Base-by-base conservation (phyloP, 305 asterid genomes). In the Fraxinus greggii region DNA sequence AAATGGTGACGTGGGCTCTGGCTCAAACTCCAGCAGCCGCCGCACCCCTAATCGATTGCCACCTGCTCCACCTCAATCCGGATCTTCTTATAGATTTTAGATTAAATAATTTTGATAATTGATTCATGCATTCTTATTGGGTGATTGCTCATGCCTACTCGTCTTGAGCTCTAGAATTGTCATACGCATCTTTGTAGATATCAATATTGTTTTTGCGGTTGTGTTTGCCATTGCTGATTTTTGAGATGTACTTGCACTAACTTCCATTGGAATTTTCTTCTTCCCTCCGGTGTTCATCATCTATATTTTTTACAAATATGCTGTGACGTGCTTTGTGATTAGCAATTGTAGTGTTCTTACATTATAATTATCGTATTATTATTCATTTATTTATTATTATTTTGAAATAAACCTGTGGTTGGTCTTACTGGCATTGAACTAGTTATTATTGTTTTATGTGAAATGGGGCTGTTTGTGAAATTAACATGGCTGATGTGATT, bases 31-130 rank as follows among this genome's bases (percentile, higher is more conserved):
- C 3, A 92, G 93, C 56, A 87, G 97, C 81, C 95, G 98, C 24
- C 92, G 97, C 74, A 97, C 99, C 1, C 99, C 99, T 33, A 95
- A 86, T 85, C 94, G 98, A 38, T 79, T 93, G 89, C 98, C 99
- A 40, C 97, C 98, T 75, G 97, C 98, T 67, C 98, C 99, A 33
- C 97, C 98, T 0, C 77, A 88, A 15, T 88, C 97, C 40, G 93
- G 96, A 80, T 92, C 98, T 51, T 51, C 63, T 51, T 90, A 86
- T 86, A 91, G 94, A 82, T 91, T 88, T 85, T 93, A 94, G 92
- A 69, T 85, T 81, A 85, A 89, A 82, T 79, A 81, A 65, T 87
- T 79, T 81, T 82, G 87, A 81, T 45, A 31, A 78, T 85, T 82
- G 88, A 89, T 89, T 87, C 87, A 80, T 89, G 89, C 84, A 78